Conservation (phyloP, 129 eudicot genomes). For the Centaurea solstitialis region DNA sequence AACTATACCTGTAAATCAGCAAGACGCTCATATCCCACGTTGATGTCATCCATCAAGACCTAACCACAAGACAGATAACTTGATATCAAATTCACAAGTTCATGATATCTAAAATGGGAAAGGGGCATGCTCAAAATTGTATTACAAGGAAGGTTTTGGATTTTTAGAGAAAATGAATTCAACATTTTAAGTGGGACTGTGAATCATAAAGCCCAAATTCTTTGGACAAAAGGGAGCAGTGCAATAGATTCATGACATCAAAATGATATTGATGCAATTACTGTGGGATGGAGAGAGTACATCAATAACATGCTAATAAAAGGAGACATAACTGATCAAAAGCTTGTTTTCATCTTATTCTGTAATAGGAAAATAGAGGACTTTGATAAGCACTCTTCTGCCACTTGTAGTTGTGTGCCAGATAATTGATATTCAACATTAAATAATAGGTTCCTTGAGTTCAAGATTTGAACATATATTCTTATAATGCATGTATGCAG, state of each 20-base stretch:
- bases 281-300: background rate
- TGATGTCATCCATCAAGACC: slow-evolving; percentile 96
- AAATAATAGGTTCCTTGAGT: slow-evolving; percentile 2
- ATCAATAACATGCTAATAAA: background rate
- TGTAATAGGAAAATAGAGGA: background rate
- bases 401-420: background rate
- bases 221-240: background rate
- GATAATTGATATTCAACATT: background rate
- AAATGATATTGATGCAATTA: background rate
- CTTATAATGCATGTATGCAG: background rate
- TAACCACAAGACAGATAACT: slow-evolving; percentile 15
- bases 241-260: background rate
- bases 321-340: background rate
- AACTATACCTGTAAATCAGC: slow-evolving; percentile 84
- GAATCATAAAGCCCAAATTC: background rate
- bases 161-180: background rate
- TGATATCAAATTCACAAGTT: background rate
- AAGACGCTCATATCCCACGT: slow-evolving; percentile 92
- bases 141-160: background rate
- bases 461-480: background rate
- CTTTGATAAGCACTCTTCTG: background rate
- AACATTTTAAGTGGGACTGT: slow-evolving; percentile 1
- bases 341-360: background rate
- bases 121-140: background rate
- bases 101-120: background rate